Evolutionary conservation across 495 filamentous ascomycete species (phyloP), one percentile per base, ranked within the genome.

Genomic region (Haplographium delicatum): DNA sequence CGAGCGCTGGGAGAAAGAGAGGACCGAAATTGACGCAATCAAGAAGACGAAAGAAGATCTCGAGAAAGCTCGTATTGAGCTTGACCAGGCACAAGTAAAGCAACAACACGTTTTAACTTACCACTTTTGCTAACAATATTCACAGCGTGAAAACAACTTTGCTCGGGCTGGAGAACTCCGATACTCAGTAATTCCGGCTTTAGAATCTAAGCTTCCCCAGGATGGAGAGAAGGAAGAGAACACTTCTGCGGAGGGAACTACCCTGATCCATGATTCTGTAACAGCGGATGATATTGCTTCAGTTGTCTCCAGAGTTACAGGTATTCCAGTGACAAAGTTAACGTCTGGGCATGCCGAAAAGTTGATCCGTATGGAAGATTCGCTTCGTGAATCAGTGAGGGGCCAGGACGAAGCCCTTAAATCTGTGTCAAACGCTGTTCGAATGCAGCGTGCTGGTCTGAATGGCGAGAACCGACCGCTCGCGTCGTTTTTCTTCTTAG

Each of bases 401-500:
- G 93, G 93, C 16, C 93, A 98, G 64, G 91, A 97, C 57, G 90
- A 96, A 61, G 93, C 93, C 4, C 76, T 98, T 8, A 82, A 81
- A 40, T 88, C 91, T 16, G 91, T 96, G 16, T 81, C 91, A 30
- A 89, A 97, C 62, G 91, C 93, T 7, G 90, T 98, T 15, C 78
- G 93, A 16, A 87, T 95, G 81, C 93, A 98, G 63, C 75, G 93
- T 47, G 93, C 93, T 20, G 93, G 93, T 7, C 75, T 97, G 25
- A 90, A 84, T 55, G 88, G 88, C 19, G 89, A 96, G 53, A 94
- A 96, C 59, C 81, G 91, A 1, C 91, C 93, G 1, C 71, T 95
- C 7, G 93, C 91, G 1, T 89, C 84, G 5, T 97, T 97, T 76
- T 95, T 97, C 85, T 96, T 97, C 74, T 77, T 97, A 15, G 93